Conservation (phyloP, 495 filamentous ascomycete genomes). For the Hypoxylon lienhwacheense region DNA sequence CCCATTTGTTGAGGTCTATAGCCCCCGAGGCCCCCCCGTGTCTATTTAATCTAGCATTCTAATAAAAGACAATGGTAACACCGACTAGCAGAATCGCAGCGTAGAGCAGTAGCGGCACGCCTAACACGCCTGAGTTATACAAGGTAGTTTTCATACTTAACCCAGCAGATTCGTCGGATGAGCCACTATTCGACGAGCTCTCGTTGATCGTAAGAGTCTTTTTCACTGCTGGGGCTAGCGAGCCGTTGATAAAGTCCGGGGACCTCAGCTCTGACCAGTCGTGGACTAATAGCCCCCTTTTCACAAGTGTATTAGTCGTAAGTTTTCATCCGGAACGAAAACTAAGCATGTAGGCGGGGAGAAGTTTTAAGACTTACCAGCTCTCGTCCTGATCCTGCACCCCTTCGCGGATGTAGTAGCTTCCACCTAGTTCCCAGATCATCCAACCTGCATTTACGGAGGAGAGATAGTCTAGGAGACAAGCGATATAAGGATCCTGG, state of each 20-base stretch:
- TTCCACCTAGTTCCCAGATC: slow-evolving; percentile 58
- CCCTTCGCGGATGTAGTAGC: slow-evolving; percentile 56
- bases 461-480: slow-evolving; percentile 51
- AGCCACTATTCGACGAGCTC: background rate
- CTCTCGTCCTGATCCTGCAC: slow-evolving; percentile 54
- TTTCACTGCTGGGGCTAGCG: slow-evolving; percentile 41
- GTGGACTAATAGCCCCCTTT: slow-evolving; percentile 45
- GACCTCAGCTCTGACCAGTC: slow-evolving; percentile 49
- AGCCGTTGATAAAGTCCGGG: slow-evolving; percentile 36
- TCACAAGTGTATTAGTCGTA: background rate
- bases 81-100: background rate
- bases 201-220: slow-evolving; percentile 22
- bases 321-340: too few species aligned
- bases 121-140: slow-evolving; percentile 2
- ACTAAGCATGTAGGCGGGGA: too few species aligned
- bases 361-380: slow-evolving; percentile 38
- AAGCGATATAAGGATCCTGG: slow-evolving; percentile 49
- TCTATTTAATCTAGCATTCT: slow-evolving; percentile 4
- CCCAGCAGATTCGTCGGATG: slow-evolving; percentile 13
- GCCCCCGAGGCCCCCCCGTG: background rate
- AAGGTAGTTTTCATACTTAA: background rate
- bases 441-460: slow-evolving; percentile 56
- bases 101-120: background rate
- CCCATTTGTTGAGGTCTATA: slow-evolving; percentile 5
- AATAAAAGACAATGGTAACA: slow-evolving; percentile 9